phyloP scores from a whole-genome alignment of 2,329 filamentous ascomycete species.

The Venturia oleaginea region DNA sequence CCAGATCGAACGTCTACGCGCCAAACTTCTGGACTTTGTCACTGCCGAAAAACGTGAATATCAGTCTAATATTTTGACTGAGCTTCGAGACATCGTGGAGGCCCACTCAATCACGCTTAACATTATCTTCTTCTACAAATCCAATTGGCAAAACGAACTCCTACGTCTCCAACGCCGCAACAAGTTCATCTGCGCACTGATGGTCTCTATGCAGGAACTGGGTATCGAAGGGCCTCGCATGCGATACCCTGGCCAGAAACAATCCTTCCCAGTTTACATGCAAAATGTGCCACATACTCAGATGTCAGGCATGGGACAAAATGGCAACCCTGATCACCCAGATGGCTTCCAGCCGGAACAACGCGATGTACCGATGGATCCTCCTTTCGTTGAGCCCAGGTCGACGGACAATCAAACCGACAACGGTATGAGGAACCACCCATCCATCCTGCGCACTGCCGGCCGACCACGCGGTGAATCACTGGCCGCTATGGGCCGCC shows the following conservation, averaged over 20 bases:
- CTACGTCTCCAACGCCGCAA: slow-evolving; percentile 84
- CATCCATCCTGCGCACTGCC: slow-evolving; percentile 10
- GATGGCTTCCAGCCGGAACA: slow-evolving; percentile 1
- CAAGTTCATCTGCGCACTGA: slow-evolving; percentile 87
- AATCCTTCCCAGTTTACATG: slow-evolving; percentile 58
- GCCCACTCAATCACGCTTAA: slow-evolving; percentile 82
- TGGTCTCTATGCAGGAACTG: slow-evolving; percentile 72
- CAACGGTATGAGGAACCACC: neutral
- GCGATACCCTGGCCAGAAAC: slow-evolving; percentile 59
- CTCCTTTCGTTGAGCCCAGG: slow-evolving; percentile 10
- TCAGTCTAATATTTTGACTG: slow-evolving; percentile 75
- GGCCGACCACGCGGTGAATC: slow-evolving; percentile 48
- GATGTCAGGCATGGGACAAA: slow-evolving; percentile 33
- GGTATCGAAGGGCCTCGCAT: slow-evolving; percentile 78
- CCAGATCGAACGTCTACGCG: slow-evolving; percentile 73
- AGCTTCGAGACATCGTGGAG: slow-evolving; percentile 69
- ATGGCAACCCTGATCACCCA: slow-evolving; percentile 34
- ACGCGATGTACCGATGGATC: slow-evolving; percentile 5
- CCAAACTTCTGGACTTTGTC: slow-evolving; percentile 75
- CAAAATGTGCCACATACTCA: slow-evolving; percentile 40
- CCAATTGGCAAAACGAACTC: slow-evolving; percentile 91
- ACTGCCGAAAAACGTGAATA: slow-evolving; percentile 81
- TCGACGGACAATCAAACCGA: neutral
- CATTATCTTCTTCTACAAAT: slow-evolving; percentile 95
- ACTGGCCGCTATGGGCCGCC: slow-evolving; percentile 47